Evolutionary conservation across 805 yeast genomes (phyloP).

Genomic region (Candida mattraensis): DNA sequence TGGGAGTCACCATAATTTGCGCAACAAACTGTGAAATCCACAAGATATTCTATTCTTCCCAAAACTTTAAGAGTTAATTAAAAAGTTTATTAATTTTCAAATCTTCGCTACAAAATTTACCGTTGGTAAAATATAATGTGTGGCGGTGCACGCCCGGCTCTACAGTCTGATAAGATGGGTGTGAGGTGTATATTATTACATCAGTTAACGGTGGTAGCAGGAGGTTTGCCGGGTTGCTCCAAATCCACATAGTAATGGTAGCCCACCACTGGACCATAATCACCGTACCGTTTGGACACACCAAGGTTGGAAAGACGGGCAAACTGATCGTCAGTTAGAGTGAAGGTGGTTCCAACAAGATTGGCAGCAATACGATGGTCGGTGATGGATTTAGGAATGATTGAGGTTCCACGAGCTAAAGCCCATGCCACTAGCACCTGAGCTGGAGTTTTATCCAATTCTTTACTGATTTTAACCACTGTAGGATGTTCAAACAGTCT

Average conservation of each 20-base stretch:
- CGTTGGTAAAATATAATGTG: background rate
- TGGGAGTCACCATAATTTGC: background rate
- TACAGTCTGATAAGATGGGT: conserved; percentile 2
- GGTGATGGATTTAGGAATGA: conserved; percentile 48
- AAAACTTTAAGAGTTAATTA: background rate
- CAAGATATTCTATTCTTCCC: conserved; percentile 15
- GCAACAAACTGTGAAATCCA: background rate
- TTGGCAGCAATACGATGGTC: conserved; percentile 40
- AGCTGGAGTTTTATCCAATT: conserved; percentile 43
- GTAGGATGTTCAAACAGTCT: conserved; percentile 41
- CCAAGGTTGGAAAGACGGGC: conserved; percentile 30
- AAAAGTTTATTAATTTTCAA: too few relatives aligned
- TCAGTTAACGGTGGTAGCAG: background rate
- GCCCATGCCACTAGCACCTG: conserved; percentile 58
- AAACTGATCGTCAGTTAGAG: conserved; percentile 38
- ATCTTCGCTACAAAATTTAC: conserved; percentile 1
- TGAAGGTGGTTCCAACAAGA: conserved; percentile 29
- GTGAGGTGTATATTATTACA: conserved; percentile 5
- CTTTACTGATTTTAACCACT: conserved; percentile 44
- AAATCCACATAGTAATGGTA: conserved; percentile 34
- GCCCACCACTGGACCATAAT: conserved; percentile 34
- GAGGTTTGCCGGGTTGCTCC: conserved; percentile 35
- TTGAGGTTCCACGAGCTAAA: conserved; percentile 50
- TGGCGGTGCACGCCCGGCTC: too few relatives aligned
- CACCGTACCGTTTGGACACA: conserved; percentile 31